phyloP scores from a whole-genome alignment of 139 green algal species.

The Trebouxia sp. region DNA sequence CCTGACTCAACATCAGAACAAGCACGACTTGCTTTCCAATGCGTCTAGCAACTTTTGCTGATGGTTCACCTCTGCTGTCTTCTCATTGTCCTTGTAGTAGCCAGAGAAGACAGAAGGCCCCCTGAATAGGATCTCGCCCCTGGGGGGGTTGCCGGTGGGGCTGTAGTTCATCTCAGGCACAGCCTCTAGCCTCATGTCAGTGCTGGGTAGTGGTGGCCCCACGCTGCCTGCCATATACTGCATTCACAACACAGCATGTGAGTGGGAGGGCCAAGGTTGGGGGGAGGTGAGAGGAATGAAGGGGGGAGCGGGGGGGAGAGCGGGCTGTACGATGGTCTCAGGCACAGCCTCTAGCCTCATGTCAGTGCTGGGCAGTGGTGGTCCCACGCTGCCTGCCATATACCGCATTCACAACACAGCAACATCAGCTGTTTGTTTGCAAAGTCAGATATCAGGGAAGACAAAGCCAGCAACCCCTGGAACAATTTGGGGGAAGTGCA shows the following conservation, averaged over 20 bases:
- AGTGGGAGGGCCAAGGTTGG: background rate
- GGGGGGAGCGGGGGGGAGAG: no score
- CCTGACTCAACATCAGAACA: no score
- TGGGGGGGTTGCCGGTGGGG: conserved; percentile 56
- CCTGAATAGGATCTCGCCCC: conserved; percentile 71
- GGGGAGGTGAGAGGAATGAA: no score
- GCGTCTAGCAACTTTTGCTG: no score
- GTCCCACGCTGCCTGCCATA: conserved; percentile 79
- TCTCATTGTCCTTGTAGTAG: conserved; percentile 92
- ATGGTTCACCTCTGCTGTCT: conserved; percentile 59
- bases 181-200: conserved; percentile 80
- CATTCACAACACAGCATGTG: background rate
- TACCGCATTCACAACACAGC: conserved; percentile 30
- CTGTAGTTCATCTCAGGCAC: conserved; percentile 94
- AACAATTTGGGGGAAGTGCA: no score
- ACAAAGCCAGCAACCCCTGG: no score
- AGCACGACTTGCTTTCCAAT: no score
- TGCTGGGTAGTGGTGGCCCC: conserved; percentile 72
- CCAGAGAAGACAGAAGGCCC: conserved; percentile 83
- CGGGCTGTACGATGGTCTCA: conserved; percentile 92
- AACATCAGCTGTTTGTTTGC: no score
- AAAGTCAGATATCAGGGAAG: no score
- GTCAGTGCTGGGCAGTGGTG: conserved; percentile 68
- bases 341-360: conserved; percentile 88
- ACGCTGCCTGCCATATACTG: conserved; percentile 74